These are phyloP conservation scores for Fonsecaea pedrosoi DNA, from an alignment of 2,329 filamentous ascomycete species.

Conservation along the genomic window DNA sequence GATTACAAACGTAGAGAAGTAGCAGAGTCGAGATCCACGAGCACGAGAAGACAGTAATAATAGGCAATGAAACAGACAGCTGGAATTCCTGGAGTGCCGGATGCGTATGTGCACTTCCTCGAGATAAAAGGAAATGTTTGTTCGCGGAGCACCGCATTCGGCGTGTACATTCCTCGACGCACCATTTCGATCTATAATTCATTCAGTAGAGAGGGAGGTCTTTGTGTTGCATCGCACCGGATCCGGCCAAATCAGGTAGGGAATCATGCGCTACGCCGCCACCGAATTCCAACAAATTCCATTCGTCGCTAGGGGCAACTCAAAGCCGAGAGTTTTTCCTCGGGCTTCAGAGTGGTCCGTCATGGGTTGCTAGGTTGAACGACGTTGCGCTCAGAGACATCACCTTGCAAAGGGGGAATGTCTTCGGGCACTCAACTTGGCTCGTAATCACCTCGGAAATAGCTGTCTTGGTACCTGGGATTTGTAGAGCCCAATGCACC, in stretches of 20 bases:
- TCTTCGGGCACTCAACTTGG: slow-evolving; percentile 4
- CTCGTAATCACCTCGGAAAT: slow-evolving; percentile 4
- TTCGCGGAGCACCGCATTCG: slow-evolving; percentile 15
- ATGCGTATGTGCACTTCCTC: slow-evolving; percentile 20
- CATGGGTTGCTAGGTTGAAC: slow-evolving; percentile 5
- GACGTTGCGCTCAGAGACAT: slow-evolving; percentile 8
- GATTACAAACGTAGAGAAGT: slow-evolving; percentile 13
- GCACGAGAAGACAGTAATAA: slow-evolving; percentile 14
- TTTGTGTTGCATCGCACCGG: slow-evolving; percentile 14
- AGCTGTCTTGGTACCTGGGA: slow-evolving; percentile 2
- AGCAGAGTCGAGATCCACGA: slow-evolving; percentile 15
- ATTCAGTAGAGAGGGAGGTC: slow-evolving; percentile 13
- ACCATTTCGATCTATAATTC: slow-evolving; percentile 19
- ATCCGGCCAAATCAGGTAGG: slow-evolving; percentile 12
- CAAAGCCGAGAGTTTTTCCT: slow-evolving; percentile 4
- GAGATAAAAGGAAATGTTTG: slow-evolving; percentile 20
- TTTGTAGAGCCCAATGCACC: slow-evolving; percentile 6
- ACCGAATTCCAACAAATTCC: slow-evolving; percentile 13
- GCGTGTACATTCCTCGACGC: slow-evolving; percentile 10
- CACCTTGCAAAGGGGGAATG: slow-evolving; percentile 8
- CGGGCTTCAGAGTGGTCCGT: slow-evolving; percentile 8
- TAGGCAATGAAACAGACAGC: slow-evolving; percentile 16
- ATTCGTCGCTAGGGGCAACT: slow-evolving; percentile 8
- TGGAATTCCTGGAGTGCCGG: slow-evolving; percentile 19
- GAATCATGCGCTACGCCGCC: slow-evolving; percentile 19